Base-by-base conservation (phyloP, 768 basidiomycete species). In the Kwoniella dejecticola region DNA sequence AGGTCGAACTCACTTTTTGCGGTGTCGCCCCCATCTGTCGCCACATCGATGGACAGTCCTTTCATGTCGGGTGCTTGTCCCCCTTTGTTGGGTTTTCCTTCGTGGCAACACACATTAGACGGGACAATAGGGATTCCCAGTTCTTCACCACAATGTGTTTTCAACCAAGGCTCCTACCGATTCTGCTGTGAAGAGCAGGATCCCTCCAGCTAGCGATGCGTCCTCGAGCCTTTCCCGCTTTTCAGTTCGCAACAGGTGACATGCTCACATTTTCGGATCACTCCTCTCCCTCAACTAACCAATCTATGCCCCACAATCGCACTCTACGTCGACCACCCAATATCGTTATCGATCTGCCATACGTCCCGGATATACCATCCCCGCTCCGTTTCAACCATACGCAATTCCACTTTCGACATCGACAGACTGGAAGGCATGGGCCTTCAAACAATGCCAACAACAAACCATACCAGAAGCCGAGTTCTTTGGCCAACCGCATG, bases 401-500 rank as follows among this genome's bases (percentile, higher is more conserved):
- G 15, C 26, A 30, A 23, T 44, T 17, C 44, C 53, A 19, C 44
- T 38, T 8, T 24, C 21, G 4, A 8, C 31, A 19, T 13, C 44
- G 33, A 27, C 46, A 62, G 60, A 62, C 60, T 30, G 60, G 60
- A 13, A 52, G 60, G 30, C 60, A 62, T 41, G 49, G 46, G 11
- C 60, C 60, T 6, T 44, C 53, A 19, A 55, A 55, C 52, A 52
- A 52, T 31, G 49, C 48, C 5, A 55, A 62, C 52, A 62, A 55
- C 60, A 62, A 62, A 48, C 60, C 60, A 46, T 62, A 62, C 23
- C 53, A 54, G 36, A 62, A 62, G 49, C 55, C 62, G 23, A 50
- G 49, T 10, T 52, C 48, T 12, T 33, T 60, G 21, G 58, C 58
- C 4, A 29, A 49, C 17, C 49, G 58, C 15, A 52, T 60, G 29